Conservation (phyloP, 139 green algal species). For the Gonium pectorale region DNA sequence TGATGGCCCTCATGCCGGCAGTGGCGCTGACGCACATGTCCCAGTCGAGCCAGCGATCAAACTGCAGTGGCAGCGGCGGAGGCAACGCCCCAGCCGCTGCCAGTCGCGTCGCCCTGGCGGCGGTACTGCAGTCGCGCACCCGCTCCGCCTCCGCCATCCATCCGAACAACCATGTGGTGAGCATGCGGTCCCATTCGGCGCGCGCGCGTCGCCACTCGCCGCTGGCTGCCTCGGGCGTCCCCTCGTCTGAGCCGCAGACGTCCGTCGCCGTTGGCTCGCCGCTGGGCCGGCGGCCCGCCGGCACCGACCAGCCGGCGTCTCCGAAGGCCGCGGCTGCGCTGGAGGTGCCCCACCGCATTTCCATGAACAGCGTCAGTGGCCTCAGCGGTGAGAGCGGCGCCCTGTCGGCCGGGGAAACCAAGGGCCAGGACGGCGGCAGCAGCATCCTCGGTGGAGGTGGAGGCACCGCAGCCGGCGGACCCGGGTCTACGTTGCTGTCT, state of each 20-base stretch:
- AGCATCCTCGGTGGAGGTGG: background rate
- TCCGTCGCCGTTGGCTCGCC: background rate
- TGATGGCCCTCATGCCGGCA: no score
- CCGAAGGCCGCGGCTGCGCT: background rate
- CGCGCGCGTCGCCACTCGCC: background rate
- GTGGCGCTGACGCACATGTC: no score
- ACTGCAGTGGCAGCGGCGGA: background rate
- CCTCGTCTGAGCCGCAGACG: background rate
- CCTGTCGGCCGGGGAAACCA: no score
- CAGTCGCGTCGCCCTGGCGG: background rate
- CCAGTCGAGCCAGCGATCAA: no score
- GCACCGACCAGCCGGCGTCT: no score
- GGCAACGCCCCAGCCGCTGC: background rate
- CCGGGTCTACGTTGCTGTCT: no score
- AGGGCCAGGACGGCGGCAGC: no score
- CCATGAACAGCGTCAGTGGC: background rate
- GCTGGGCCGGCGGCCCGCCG: no score
- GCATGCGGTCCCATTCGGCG: background rate
- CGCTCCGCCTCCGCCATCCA: conserved; percentile 10
- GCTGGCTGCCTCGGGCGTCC: background rate
- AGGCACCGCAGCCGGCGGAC: no score
- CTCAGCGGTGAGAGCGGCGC: no score
- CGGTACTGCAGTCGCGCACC: conserved; percentile 10
- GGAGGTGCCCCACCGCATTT: background rate
- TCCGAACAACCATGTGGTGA: background rate